Evolutionary conservation across 805 yeast genomes (phyloP), one percentile per base, ranked within the genome.

Genomic region (Candida peoriensis): DNA sequence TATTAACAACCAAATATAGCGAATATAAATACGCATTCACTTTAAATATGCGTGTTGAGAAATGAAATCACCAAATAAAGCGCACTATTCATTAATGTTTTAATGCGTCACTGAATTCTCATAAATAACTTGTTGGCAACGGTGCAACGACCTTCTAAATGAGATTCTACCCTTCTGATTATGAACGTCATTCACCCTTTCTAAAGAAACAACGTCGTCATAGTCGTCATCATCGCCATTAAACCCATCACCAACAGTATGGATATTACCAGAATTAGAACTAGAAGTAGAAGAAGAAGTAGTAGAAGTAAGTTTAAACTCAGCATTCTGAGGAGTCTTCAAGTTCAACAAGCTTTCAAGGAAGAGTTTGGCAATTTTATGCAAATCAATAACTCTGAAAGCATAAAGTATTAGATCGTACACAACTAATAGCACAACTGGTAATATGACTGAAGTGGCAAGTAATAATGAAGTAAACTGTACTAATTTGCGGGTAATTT

Each of bases 331-430:
- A 10, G 36, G 8, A 8, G 20, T 20, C 22, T 44, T 38, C 27
- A 39, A 15, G 20, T 38, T 32, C 19, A 34, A 30, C 13, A 37
- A n/a, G 19, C 30, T 34, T 15, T 35, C 36, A 10, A 33, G 20
- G 2, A 39, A 9, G 20, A 24, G 19, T 12, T 30, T 20, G 2
- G 29, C 20, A 24, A 30, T 13, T 17, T 34, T 20, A 11, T 32
- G 30, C 11, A 40, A 6, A 12, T 43, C 37, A 6, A 47, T 17
- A 1, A 45, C 20, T n/a, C 49, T 43, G n/a, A 33, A 8, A 4
- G 35, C 20, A 29, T 49, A 49, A 6, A 46, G 30, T 12, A 34
- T 17, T 2, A 47, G n/a, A 38, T 51, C 56, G 23, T 38, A 48
- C 3, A 30, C 23, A 9, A 51, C 22, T 3, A 51, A 21, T 5